phyloP scores from a whole-genome alignment of 805 yeast genomes.

The Ogataea pini region DNA sequence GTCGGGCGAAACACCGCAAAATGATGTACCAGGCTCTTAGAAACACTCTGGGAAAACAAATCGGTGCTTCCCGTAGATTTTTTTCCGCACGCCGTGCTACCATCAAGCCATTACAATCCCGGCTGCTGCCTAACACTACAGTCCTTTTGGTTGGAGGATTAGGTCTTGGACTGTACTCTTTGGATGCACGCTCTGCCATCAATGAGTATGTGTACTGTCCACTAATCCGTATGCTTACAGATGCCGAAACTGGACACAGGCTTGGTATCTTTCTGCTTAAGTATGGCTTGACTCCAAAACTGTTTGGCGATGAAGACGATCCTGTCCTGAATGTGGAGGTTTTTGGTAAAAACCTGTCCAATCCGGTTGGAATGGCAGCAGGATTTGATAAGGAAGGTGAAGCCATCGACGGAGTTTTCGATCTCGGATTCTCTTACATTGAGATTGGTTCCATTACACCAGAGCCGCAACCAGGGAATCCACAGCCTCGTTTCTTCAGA shows the following conservation, averaged over 20 bases:
- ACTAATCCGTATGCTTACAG: conserved; percentile 61
- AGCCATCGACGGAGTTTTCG: conserved; percentile 77
- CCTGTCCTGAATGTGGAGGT: conserved; percentile 57
- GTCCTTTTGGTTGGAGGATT: conserved; percentile 27
- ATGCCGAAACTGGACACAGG: conserved; percentile 85
- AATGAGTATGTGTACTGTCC: conserved; percentile 86
- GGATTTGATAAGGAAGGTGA: conserved; percentile 95
- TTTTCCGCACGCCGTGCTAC: background rate
- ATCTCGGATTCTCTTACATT: conserved; percentile 82
- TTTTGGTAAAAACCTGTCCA: conserved; percentile 62
- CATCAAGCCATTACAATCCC: conserved; percentile 7
- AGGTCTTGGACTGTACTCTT: conserved; percentile 52
- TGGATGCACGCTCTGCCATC: conserved; percentile 79
- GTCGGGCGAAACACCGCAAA: background rate
- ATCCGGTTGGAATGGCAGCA: conserved; percentile 93
- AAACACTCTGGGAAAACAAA: background rate
- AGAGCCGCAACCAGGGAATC: conserved; percentile 90
- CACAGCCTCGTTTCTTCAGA: conserved; percentile 89
- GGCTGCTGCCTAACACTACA: conserved; percentile 18
- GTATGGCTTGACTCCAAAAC: conserved; percentile 64
- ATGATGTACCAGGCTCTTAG: background rate
- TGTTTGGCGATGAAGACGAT: conserved; percentile 55
- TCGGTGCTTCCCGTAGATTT: background rate
- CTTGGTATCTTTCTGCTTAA: conserved; percentile 72
- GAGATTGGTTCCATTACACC: conserved; percentile 96